Base-by-base conservation (phyloP, 495 filamentous ascomycete species). In the Lichenothelia convexa region DNA sequence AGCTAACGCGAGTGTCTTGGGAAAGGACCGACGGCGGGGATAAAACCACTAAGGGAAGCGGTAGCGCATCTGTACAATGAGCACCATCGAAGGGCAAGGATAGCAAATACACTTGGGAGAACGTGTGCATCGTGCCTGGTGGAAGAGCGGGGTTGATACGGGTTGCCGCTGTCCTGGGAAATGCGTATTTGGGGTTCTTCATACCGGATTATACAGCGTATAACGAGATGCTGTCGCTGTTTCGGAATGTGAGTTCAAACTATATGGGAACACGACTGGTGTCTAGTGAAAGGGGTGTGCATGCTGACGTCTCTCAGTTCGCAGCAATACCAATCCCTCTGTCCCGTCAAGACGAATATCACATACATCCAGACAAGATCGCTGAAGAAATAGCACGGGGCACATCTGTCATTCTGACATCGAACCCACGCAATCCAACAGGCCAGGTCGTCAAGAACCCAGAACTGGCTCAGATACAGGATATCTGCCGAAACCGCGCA, bases 21-120 rank as follows among this genome's bases (percentile, higher is more conserved):
- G n/a, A n/a, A n/a, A n/a, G n/a, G n/a, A 5, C 85, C 87, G 15
- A 93, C 83, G 3, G 80, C 86, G 13, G 87, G 87, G 49, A 93
- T 93, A 65, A 92, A 80, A 65, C 73, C 80, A 17, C 64, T 95
- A 38, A 67, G 87, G 34, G 75, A 80, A 41, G 87, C 87, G 11
- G 83, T 95, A n/a, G 87, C 87, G 21, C 68, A 71, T 35, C 68
- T 95, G 39, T 95, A 95, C 64, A 94, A 95, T 49, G 75, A 72
- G 50, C 83, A 92, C 56, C 85, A 93, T 50, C 74, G 87, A 30
- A 86, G 57, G 81, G 79, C 40, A 85, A 89, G 59, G 61, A 66
- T n/a, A 86, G 78, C 53, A 65, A 92, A 57, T 94, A 95, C 53
- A 85, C 78, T n/a, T 93, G 83, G 78, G 87, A 94, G 61, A 94